Evolutionary conservation across 2,329 filamentous ascomycete species (phyloP).

Genomic region (Lasiodiplodia hormozganensis): DNA sequence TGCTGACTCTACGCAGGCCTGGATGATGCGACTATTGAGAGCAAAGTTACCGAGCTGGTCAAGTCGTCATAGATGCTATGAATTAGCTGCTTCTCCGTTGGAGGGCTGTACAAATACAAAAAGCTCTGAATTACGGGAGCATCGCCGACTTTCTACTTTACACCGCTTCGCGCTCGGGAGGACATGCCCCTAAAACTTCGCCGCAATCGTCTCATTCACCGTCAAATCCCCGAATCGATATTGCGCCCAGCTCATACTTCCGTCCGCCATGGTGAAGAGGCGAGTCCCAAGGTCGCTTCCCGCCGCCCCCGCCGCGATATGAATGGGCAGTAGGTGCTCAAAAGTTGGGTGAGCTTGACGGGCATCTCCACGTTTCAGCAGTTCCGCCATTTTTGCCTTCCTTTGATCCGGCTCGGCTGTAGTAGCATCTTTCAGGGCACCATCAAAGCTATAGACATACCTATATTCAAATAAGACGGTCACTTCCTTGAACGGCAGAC

Average conservation of each 20-base stretch:
- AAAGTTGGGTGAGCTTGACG: conserved; percentile 68
- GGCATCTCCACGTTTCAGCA: conserved; percentile 56
- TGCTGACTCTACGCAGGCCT: conserved; percentile 57
- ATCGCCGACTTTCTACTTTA: neutral
- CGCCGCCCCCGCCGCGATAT: conserved; percentile 63
- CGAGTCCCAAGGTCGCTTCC: conserved; percentile 55
- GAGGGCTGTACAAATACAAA: conserved; percentile 23
- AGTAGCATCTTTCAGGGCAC: conserved; percentile 36
- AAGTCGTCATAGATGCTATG: conserved; percentile 45
- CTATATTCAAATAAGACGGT: conserved; percentile 17
- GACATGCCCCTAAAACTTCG: conserved; percentile 9
- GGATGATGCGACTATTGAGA: conserved; percentile 74
- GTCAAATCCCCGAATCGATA: conserved; percentile 56
- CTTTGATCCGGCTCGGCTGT: conserved; percentile 36
- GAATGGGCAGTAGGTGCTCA: conserved; percentile 68
- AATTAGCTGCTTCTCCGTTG: conserved; percentile 1
- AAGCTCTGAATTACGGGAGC: neutral
- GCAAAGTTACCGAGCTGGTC: conserved; percentile 69
- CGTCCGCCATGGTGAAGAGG: conserved; percentile 58
- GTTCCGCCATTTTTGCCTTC: conserved; percentile 42
- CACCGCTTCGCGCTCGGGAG: neutral
- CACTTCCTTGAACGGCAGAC: neutral
- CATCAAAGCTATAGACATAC: conserved; percentile 43
- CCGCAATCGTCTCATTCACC: conserved; percentile 9
- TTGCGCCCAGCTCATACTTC: conserved; percentile 62